Conservation (phyloP, 1,284 basidiomycete genomes). For the Microstroma glucosiphilum region DNA sequence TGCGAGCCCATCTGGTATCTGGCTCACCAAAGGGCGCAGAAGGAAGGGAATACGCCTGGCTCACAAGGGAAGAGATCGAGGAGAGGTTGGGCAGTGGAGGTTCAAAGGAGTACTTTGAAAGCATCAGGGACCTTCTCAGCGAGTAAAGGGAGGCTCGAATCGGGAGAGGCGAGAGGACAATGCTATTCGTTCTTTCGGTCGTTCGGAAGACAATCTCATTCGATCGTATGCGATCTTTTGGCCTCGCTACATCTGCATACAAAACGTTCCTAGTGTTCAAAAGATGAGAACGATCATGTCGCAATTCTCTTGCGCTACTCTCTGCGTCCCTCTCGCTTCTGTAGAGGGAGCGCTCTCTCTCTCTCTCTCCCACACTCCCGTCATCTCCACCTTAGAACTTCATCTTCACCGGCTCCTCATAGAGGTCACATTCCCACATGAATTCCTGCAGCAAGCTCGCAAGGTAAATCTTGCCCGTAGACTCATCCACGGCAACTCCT, state of each 20-base stretch:
- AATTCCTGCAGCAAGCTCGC: background rate
- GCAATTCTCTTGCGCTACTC: no score
- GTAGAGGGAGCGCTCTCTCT: no score
- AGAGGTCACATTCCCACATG: background rate
- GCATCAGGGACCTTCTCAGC: slow-evolving; percentile 66
- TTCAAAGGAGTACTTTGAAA: slow-evolving; percentile 65
- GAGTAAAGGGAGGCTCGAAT: background rate
- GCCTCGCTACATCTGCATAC: no score
- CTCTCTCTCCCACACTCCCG: no score
- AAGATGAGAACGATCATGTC: no score
- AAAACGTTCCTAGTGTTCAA: no score
- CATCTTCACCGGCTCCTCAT: background rate
- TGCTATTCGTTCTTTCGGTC: no score
- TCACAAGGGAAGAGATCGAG: slow-evolving; percentile 79
- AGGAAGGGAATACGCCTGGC: slow-evolving; percentile 71
- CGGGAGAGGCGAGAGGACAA: no score
- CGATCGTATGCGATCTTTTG: background rate
- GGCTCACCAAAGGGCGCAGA: slow-evolving; percentile 21
- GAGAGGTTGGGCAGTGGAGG: slow-evolving; percentile 52
- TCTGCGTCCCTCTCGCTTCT: no score
- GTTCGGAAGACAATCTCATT: background rate
- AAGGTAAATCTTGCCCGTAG: slow-evolving; percentile 37
- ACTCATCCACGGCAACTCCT: slow-evolving; percentile 1
- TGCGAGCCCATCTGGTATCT: slow-evolving; percentile 37
- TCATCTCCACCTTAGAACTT: no score